phyloP scores from a whole-genome alignment of 2,329 filamentous ascomycete species.

The Alternaria triticina region DNA sequence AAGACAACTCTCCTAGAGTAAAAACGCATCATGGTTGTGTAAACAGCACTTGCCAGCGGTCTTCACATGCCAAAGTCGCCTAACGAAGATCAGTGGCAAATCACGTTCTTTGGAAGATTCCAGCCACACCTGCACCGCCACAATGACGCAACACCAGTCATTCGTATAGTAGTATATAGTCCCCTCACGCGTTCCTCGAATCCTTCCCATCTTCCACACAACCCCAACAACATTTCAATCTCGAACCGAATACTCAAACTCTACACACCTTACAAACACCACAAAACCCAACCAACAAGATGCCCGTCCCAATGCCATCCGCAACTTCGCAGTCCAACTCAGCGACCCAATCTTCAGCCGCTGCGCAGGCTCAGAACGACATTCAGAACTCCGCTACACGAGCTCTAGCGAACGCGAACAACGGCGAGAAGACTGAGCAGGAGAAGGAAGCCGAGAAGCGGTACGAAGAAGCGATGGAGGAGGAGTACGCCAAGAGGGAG shows the following conservation, averaged over 20 bases:
- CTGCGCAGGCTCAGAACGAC: conserved; percentile 33
- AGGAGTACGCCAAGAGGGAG: conserved; percentile 50
- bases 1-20: neutral
- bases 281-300: conserved; percentile 7
- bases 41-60: neutral
- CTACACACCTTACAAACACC: neutral
- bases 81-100: conserved; percentile 12
- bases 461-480: conserved; percentile 49
- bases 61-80: neutral
- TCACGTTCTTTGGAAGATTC: conserved; percentile 22
- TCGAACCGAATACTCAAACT: neutral
- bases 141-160: conserved; percentile 27
- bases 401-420: conserved; percentile 33
- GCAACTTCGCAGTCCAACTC: conserved; percentile 19
- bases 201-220: neutral
- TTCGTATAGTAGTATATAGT: neutral
- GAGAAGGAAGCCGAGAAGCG: conserved; percentile 43
- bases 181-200: neutral
- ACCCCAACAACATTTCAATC: neutral
- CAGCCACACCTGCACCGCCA: conserved; percentile 37
- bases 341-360: conserved; percentile 23
- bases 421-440: conserved; percentile 36
- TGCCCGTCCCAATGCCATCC: conserved; percentile 38
- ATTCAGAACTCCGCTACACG: conserved; percentile 31
- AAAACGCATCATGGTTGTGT: neutral